Base-by-base conservation (phyloP, 1,284 basidiomycete genomes). In the Boletus hoseneyae region DNA sequence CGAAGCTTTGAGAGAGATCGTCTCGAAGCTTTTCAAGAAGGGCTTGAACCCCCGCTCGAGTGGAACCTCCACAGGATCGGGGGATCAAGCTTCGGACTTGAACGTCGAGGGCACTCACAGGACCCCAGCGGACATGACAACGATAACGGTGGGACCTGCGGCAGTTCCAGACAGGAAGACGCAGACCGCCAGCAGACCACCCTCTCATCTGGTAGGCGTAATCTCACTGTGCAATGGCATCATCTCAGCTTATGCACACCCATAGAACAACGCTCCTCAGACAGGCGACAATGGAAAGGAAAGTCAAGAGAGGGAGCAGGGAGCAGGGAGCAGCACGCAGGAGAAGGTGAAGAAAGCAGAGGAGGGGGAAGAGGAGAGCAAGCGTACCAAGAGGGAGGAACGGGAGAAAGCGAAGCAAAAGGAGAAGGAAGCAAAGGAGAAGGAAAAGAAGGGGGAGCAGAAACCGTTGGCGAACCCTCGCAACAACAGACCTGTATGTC, bases 1-100 rank as follows among this genome's bases (percentile, higher is more conserved):
- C 1, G 61, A 65, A 1, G 72, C 75, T 10, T 61, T 81, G 53
- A 57, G 60, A 34, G 57, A 59, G 18, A 68, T 74, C 42, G 58
- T 73, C 50, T 59, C 51, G 30, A 59, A 59, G 7, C n/a, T 41
- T n/a, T 47, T 64, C 55, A 50, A 43, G 45, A 21, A n/a, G 16
- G 52, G 50, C 53, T 57, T 48, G 59, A 37, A n/a, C 34, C 40
- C 47, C 32, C 57, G 32, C 3, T 44, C 54, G 30, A 30, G 38
- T 64, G 59, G 61, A 35, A 13, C 16, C 0, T 30, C 63, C 63
- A 53, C 43, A 6, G 50, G 62, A 32, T 45, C 48, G 58, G 60
- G 47, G 56, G 48, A 5, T n/a, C 59, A 63, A 64, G 60, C 55
- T 29, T 19, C 48, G 3, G 16, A 23, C 44, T 48, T 51, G 50